Evolutionary conservation across 352 stramenopile genomes (phyloP), one percentile per base, ranked within the genome.

Genomic region (Phytopythium aichiense): DNA sequence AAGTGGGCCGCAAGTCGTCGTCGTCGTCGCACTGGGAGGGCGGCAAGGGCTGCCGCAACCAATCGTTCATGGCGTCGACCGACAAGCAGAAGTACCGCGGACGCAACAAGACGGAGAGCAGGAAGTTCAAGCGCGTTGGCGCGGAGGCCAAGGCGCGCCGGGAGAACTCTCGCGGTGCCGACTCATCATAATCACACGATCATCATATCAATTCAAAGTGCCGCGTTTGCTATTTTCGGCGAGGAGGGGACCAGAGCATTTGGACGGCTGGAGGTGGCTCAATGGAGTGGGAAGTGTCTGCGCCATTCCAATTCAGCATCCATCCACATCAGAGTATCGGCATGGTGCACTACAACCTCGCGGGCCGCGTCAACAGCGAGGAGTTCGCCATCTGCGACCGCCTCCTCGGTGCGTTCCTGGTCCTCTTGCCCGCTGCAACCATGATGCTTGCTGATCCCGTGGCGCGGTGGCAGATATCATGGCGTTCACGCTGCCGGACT

Each of bases 71-170:
- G 85, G 81, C 82, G 4, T 59, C 54, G 16, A 77, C 60, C 33
- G 87, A 95, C 75, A 80, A 76, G 51, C 80, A 91, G 35, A 95
- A 94, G 64, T 91, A 78, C 65, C 77, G 83, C 20, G 84, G 87
- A 0, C 56, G 72, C 18, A 81, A 88, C 68, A 95, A 95, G 65
- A 95, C 87, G 7, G 79, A 88, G 65, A 92, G 77, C 67, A 82
- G 87, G 63, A 94, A 95, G 61, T 74, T 79, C 43, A 88, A 83
- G 57, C 82, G 87, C 33, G 87, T 95, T 16, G 87, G 87, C 0
- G 42, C 53, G 2, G 78, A 87, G 66, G 76, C 69, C 23, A 91
- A 91, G 54, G 68, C 51, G 31, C 74, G 76, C 18, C 54, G 66
- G 66, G 60, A 67, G 42, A 74, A 61, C 15, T 56, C 33, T 15